Percentiles rank a stretch among this genome's conserved stretches.
These are phyloP conservation scores for Rhodotorula sphaerocarpa DNA, from an alignment of 768 basidiomycete genomes.

Conservation along the genomic window DNA sequence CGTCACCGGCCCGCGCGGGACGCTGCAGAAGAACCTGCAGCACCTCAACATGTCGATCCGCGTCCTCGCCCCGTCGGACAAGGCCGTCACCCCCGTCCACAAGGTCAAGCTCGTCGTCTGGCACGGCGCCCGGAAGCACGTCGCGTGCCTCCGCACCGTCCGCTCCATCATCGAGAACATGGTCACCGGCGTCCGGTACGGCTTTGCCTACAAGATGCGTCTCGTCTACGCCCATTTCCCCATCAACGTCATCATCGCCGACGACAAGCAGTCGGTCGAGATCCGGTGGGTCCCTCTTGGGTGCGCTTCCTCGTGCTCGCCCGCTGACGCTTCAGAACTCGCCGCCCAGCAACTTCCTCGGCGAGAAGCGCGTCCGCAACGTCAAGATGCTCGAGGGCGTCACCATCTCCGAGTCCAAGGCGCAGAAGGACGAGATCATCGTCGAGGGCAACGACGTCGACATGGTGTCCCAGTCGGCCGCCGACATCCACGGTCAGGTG, in stretches of 20 bases:
- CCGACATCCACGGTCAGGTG: constrained; percentile 91
- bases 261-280: constrained; percentile 62
- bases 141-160: constrained; percentile 95
- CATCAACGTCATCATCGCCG: constrained; percentile 79
- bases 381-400: constrained; percentile 89
- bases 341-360: constrained; percentile 33
- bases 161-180: constrained; percentile 92
- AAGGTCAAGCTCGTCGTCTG: constrained; percentile 88
- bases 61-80: constrained; percentile 53
- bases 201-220: constrained; percentile 99
- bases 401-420: constrained; percentile 69
- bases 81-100: constrained; percentile 54
- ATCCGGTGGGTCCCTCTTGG: constrained; percentile 67
- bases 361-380: constrained; percentile 73
- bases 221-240: constrained; percentile 99
- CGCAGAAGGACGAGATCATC: constrained; percentile 74
- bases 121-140: constrained; percentile 97
- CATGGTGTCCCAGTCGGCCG: constrained; percentile 97
- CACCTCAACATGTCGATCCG: constrained; percentile 68
- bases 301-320: too few species aligned
- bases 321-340: neutral
- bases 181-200: constrained; percentile 95
- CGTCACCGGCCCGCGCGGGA: constrained; percentile 87
- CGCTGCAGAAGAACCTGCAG: constrained; percentile 80
- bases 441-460: constrained; percentile 51